These are phyloP conservation scores for Lanmaoa pseudosensibilis DNA, from an alignment of 768 basidiomycete species.

Conservation along the genomic window DNA sequence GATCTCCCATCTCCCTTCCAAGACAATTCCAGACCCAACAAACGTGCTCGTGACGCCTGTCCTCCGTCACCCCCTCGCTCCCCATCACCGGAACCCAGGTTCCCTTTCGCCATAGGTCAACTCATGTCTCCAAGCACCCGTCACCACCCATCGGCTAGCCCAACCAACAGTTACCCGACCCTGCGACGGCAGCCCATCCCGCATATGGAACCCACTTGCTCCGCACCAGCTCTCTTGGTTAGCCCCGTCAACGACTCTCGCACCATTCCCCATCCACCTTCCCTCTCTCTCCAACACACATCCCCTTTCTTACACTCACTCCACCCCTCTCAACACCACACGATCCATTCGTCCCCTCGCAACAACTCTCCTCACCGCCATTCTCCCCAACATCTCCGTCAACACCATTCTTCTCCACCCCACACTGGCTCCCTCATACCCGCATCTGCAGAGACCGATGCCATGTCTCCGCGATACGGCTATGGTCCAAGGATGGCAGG, in stretches of 20 bases:
- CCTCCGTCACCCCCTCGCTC: conserved; percentile 16
- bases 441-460: conserved; percentile 3
- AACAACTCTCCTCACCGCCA: conserved; percentile 20
- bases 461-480: conserved; percentile 21
- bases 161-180: conserved; percentile 19
- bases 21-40: conserved; percentile 25
- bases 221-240: conserved; percentile 1
- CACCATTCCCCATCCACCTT: not conserved
- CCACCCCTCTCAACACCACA: not conserved
- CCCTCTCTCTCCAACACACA: conserved; percentile 12
- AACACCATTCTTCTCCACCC: conserved; percentile 12
- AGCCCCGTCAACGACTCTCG: conserved; percentile 7
- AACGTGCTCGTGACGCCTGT: conserved; percentile 20
- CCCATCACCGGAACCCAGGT: conserved; percentile 8
- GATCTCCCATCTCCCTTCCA: conserved; percentile 5
- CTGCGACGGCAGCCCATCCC: conserved; percentile 20
- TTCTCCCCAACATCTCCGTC: conserved; percentile 20
- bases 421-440: too few species aligned
- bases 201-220: conserved; percentile 8
- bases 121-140: conserved; percentile 19
- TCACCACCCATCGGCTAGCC: conserved; percentile 25
- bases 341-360: conserved; percentile 14
- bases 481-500: conserved; percentile 31
- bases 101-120: not conserved
- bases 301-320: conserved; percentile 17